phyloP scores from a whole-genome alignment of 495 filamentous ascomycete genomes.

The Trichodelitschia bisporula region DNA sequence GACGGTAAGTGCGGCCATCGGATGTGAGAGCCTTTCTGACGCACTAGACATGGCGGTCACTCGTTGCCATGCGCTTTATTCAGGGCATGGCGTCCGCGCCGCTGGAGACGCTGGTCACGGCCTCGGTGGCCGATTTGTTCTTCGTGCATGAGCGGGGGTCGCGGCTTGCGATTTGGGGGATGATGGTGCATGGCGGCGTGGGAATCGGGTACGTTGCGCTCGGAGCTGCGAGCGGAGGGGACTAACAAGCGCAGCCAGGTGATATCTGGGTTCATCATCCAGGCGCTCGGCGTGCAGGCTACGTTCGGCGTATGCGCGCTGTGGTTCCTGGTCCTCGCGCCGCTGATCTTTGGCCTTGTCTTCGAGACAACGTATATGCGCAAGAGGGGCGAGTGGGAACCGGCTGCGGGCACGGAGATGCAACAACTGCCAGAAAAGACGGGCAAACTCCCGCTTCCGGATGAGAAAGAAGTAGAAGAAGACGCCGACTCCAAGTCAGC shows the following conservation, averaged over 20 bases:
- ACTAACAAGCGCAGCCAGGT: too few relatives aligned
- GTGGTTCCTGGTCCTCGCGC: conserved; percentile 23
- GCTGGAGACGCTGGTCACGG: conserved; percentile 31
- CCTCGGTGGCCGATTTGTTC: conserved; percentile 18
- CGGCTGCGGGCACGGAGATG: conserved; percentile 5
- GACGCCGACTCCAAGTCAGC: conserved; percentile 3
- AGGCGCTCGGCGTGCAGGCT: conserved; percentile 27
- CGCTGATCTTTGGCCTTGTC: conserved; percentile 23
- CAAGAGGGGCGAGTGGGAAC: too few relatives aligned
- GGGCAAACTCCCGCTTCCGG: too few relatives aligned
- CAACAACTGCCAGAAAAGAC: conserved; percentile 7
- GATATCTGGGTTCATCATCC: conserved; percentile 14
- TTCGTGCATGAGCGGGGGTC: conserved; percentile 43
- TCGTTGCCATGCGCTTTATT: too few relatives aligned
- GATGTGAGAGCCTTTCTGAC: conserved; percentile 17
- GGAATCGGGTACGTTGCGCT: conserved; percentile 10
- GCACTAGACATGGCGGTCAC: conserved; percentile 20
- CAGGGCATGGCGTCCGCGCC: too few relatives aligned
- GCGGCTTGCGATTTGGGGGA: conserved; percentile 37
- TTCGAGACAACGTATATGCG: conserved; percentile 28
- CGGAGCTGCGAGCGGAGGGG: too few relatives aligned
- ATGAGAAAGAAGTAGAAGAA: conserved; percentile 8
- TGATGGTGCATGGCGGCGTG: conserved; percentile 27
- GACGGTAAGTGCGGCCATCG: too few relatives aligned
- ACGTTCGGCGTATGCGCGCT: conserved; percentile 29